Evolutionary conservation across 345 rosid genomes (phyloP), one percentile per base, ranked within the genome.

Genomic region (Lepidium sativum): DNA sequence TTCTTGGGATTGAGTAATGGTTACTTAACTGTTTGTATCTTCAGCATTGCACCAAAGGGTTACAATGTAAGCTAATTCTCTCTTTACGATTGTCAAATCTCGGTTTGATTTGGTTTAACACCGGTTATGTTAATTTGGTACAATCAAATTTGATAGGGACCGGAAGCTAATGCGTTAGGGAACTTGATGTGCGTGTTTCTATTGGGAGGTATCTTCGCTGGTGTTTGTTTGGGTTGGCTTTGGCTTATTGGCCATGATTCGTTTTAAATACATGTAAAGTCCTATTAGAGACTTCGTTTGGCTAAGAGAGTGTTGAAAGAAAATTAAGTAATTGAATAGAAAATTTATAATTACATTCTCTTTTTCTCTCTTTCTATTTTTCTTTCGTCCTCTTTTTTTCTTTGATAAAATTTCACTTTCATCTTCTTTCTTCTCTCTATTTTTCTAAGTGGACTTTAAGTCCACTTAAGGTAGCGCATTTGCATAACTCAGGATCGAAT

Each of bases 21-120:
- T 34, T 81, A 83, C 68, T 75, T 92, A 59, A 87, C 98, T 0
- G 91, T 87, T 8, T 85, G 89, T 42, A 82, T 92, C 62, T 81
- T 89, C 18, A 87, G 91, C 71, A 59, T 68, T 5, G 92, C 98
- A 23, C 97, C 98, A 29, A 79, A 83, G 60, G 95, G 95, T 63
- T 92, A 87, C 70, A 89, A 87, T 87, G 99, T 94, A 53, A 49
- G 88, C 69, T 41, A 25, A 16, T 55, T 41, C 6, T 8, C 13
- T 3, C 31, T 16, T 33, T 52, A 8, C 27, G 12, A 29, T 14
- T n/a, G 1, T 9, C 37, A 15, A 25, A 5, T 27, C 39, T 54
- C 3, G 6, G 37, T 55, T 55, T 4, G 17, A 29, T 42, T 66
- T n/a, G 41, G 58, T 54, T 54, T 39, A 9, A 38, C 13, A 27